A percentile compares a stretch with the other conserved stretches of the same genome.
Conservation (phyloP, 805 yeast species). For the Metschnikowia arizonensis region DNA sequence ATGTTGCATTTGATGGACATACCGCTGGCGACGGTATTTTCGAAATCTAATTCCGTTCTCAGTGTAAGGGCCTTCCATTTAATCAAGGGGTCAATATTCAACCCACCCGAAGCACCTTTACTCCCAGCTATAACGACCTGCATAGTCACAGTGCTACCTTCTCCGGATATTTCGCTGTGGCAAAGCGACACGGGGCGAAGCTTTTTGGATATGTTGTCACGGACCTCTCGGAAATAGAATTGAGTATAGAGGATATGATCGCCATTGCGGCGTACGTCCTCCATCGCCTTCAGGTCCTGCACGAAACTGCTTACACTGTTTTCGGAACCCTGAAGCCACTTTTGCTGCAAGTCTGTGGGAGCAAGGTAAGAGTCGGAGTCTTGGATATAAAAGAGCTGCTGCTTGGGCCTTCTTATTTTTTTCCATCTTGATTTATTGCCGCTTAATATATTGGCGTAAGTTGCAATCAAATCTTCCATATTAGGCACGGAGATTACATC, state of each 20-base stretch:
- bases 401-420: not conserved
- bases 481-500: slow-evolving; percentile 2
- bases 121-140: slow-evolving; percentile 7
- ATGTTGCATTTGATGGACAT: slow-evolving; percentile 11
- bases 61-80: slow-evolving; percentile 4
- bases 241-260: slow-evolving; percentile 2
- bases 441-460: not conserved
- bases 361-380: not conserved
- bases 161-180: slow-evolving; percentile 16
- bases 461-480: slow-evolving; percentile 1
- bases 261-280: not conserved
- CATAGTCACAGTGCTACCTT: slow-evolving; percentile 14
- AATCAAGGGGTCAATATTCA: slow-evolving; percentile 5
- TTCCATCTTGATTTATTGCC: slow-evolving; percentile 3
- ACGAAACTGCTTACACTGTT: not conserved
- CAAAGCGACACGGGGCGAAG: slow-evolving; percentile 14
- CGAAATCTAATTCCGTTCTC: slow-evolving; percentile 7
- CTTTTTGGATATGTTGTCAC: not conserved
- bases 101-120: slow-evolving; percentile 6
- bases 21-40: not conserved
- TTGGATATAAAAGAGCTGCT: not conserved
- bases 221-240: slow-evolving; percentile 10
- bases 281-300: not conserved
- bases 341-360: slow-evolving; percentile 1
- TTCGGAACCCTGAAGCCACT: slow-evolving; percentile 1